Conservation (phyloP, 805 yeast genomes). For the Wickerhamomyces sydowiorum region DNA sequence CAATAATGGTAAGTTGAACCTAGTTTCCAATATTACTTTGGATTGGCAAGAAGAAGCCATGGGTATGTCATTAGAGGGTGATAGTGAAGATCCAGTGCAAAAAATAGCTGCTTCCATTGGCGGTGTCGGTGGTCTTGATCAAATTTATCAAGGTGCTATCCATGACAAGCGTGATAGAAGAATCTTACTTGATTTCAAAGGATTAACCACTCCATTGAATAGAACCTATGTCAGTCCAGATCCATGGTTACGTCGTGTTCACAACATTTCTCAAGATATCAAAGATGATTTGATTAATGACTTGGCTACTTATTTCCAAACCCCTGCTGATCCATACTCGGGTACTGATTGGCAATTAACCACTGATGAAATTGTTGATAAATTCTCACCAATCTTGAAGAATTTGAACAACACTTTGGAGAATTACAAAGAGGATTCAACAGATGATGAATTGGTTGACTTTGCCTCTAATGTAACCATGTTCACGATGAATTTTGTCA, state of each 20-base stretch:
- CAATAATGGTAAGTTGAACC: slow-evolving; percentile 34
- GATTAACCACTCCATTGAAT: slow-evolving; percentile 48
- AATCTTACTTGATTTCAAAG: slow-evolving; percentile 44
- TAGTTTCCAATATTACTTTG: slow-evolving; percentile 41
- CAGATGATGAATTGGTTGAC: slow-evolving; percentile 11
- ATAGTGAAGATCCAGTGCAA: slow-evolving; percentile 13
- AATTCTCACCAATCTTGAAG: slow-evolving; percentile 46
- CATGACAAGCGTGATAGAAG: slow-evolving; percentile 46
- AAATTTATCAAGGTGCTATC: slow-evolving; percentile 36
- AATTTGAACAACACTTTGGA: slow-evolving; percentile 34
- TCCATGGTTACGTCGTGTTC: slow-evolving; percentile 36
- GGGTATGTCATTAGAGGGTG: slow-evolving; percentile 7
- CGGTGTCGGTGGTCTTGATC: slow-evolving; percentile 37
- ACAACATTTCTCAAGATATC: slow-evolving; percentile 28
- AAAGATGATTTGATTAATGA: slow-evolving; percentile 30
- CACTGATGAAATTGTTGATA: slow-evolving; percentile 40
- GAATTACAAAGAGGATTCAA: not conserved
- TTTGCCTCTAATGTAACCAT: slow-evolving; percentile 31
- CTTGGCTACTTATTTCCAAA: slow-evolving; percentile 24
- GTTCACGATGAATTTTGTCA: slow-evolving; percentile 37
- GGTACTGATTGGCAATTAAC: slow-evolving; percentile 53
- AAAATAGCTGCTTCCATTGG: slow-evolving; percentile 18
- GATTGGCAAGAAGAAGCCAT: slow-evolving; percentile 30
- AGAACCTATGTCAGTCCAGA: slow-evolving; percentile 43
- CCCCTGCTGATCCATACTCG: slow-evolving; percentile 31